Base-by-base conservation (phyloP, 805 yeast species). In the Ogataea nonfermentans region DNA sequence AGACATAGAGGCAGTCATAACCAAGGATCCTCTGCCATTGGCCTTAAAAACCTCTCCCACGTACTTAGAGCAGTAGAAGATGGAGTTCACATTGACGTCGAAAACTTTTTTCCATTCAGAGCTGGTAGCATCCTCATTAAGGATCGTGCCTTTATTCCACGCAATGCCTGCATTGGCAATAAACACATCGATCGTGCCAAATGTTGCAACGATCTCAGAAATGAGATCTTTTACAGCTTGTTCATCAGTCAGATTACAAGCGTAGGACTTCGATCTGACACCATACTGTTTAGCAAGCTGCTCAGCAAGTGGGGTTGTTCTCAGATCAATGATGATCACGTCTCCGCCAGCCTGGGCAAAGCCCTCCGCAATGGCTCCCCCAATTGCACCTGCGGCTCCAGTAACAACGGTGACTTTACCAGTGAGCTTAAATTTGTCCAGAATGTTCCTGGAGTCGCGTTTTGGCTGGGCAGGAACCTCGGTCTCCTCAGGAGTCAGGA, bases 311-410 rank as follows among this genome's bases (percentile, higher is more conserved):
- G 9, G 82, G 77, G 53, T 71, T 73, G 44, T 77, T 67, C 60
- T 74, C 76, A 68, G 73, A 78, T 79, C 84, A 78, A 34, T 25
- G 51, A 80, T 70, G 36, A 85, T 85, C 28, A 87, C 79, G 50
- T 84, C 83, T 4, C 95, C 95, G 36, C 95, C 95, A 6, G 95
- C 91, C 63, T 84, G 90, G 25, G 88, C 84, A 53, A 67, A 84
- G 2, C 87, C 89, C 61, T 79, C 86, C 23, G 90, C 95, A 15
- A 86, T 81, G 3, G 86, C 86, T 51, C 62, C 74, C 9, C 95
- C 95, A 49, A 86, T 86, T 14, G 95, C 95, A 23, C 81, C 71
- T n/a, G 91, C 81, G 7, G 86, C 83, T 17, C 95, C 95, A 9
- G 93, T 83, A 40, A 86, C 74, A 1, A 86, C 76, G 4, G 91